Evolutionary conservation across 306 rosid genomes (phyloP).

Genomic region (Cicer yamashitae): DNA sequence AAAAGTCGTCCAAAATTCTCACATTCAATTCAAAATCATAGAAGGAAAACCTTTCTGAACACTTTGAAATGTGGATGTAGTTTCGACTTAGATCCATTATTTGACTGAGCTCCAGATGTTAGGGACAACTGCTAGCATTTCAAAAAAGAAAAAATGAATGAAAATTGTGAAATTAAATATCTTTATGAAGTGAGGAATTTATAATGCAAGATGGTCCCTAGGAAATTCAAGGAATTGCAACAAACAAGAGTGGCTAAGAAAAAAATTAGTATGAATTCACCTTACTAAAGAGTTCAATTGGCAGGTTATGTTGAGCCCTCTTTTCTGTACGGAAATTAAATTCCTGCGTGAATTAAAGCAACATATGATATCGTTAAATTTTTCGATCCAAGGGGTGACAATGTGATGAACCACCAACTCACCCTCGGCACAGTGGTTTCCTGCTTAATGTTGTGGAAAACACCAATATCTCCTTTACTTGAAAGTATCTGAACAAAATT

Average conservation of each 20-base stretch:
- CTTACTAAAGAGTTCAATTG: slow-evolving; percentile 89
- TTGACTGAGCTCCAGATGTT: slow-evolving; percentile 61
- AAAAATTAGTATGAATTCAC: slow-evolving; percentile 47
- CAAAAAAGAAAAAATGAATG: slow-evolving; percentile 41
- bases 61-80: slow-evolving; percentile 49
- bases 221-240: slow-evolving; percentile 30
- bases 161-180: slow-evolving; percentile 23
- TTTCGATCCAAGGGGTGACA: slow-evolving; percentile 20
- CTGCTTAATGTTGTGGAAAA: slow-evolving; percentile 77
- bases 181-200: slow-evolving; percentile 24
- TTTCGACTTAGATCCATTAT: slow-evolving; percentile 56
- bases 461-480: slow-evolving; percentile 89
- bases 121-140: slow-evolving; percentile 70
- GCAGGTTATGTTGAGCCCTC: slow-evolving; percentile 71
- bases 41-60: slow-evolving; percentile 67
- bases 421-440: slow-evolving; percentile 85
- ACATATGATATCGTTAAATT: slow-evolving; percentile 29
- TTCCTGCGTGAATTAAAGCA: slow-evolving; percentile 63
- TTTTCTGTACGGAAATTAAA: slow-evolving; percentile 75
- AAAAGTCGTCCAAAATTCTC: slow-evolving; percentile 27
- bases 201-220: not conserved
- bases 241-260: slow-evolving; percentile 1
- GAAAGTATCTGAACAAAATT: slow-evolving; percentile 72
- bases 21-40: slow-evolving; percentile 42
- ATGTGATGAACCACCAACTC: slow-evolving; percentile 42